Percentiles rank a stretch among this genome's conserved stretches.
Evolutionary conservation across 2,329 filamentous ascomycete species (phyloP).

Genomic region (Pseudogymnoascus sp.): DNA sequence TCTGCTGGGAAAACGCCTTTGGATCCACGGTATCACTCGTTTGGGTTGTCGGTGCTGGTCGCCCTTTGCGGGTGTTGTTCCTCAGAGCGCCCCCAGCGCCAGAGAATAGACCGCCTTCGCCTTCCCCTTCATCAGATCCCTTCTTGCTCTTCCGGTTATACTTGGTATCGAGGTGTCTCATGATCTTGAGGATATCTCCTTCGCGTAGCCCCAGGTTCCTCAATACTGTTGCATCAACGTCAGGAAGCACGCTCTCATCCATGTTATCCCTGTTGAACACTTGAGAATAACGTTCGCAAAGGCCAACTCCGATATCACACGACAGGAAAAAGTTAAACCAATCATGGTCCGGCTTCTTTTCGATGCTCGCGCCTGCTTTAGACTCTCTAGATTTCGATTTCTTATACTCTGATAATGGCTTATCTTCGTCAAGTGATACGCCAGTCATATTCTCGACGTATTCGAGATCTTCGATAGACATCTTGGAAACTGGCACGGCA

Average conservation of each 20-base stretch:
- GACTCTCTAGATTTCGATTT: constrained; percentile 18
- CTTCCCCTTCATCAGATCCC: constrained; percentile 42
- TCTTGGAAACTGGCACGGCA: constrained; percentile 87
- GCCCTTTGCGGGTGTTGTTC: constrained; percentile 90
- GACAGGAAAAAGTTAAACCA: constrained; percentile 98
- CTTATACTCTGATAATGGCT: constrained; percentile 80
- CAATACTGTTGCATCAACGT: constrained; percentile 75
- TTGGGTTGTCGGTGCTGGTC: constrained; percentile 78
- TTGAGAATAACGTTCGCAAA: constrained; percentile 89
- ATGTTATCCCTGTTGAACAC: constrained; percentile 88
- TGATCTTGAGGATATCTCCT: constrained; percentile 92
- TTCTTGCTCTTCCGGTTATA: constrained; percentile 59
- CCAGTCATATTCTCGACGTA: constrained; percentile 88
- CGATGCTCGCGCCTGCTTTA: constrained; percentile 34
- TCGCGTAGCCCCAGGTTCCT: constrained; percentile 89
- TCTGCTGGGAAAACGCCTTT: constrained; percentile 68
- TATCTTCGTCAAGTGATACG: constrained; percentile 81
- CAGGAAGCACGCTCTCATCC: constrained; percentile 85
- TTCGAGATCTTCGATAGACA: constrained; percentile 90
- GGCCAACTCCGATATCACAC: constrained; percentile 82
- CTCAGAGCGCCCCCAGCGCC: constrained; percentile 82
- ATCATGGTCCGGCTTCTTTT: constrained; percentile 70
- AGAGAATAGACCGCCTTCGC: constrained; percentile 71
- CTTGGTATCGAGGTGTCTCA: constrained; percentile 77
- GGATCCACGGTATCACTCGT: constrained; percentile 79